Base-by-base conservation (phyloP, 108 stramenopile species). In the Epithemia pelagica region DNA sequence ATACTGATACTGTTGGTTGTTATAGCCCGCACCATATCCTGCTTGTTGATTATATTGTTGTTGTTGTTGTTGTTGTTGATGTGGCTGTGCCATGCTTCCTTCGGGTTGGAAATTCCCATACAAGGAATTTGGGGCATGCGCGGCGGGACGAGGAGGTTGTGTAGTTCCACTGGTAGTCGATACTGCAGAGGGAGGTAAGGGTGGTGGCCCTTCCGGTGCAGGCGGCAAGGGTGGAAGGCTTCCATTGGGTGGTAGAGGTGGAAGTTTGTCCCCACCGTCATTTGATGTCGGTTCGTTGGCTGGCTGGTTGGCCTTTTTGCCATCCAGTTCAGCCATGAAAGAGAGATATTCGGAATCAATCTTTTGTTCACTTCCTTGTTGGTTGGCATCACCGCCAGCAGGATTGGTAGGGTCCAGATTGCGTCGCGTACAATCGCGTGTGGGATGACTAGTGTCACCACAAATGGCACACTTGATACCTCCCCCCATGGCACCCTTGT, bases 301-400 rank as follows among this genome's bases (percentile, higher is more conserved):
- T 54, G 69, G 31, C 52, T 66, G 28, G 71, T 61, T 32, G 18
- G 33, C 60, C 62, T 74, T 76, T 58, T 81, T 91, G 2, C 89
- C 98, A 61, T 96, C 98, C 30, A 99, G 82, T 70, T 99, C 96
- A 20, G 94, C 95, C 98, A 99, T 99, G 70, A 99, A 99, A 32
- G 82, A 86, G 69, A 83, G 66, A 76, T 96, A 99, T 65, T 97
- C 98, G 26, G 83, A 77, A 73, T 97, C 95, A 62, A 95, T 72
- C 76, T 87, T 71, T 53, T 84, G 72, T 24, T 77, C 69, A 37
- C 81, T 88, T 5, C 37, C 37, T n/a, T n/a, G n/a, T n/a, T n/a
- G n/a, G n/a, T n/a, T n/a, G 15, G 10, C 37, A 46, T 46, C 37
- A 46, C 37, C 37, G 5, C 37, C 37, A 63, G 64, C 66, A 5